phyloP scores from a whole-genome alignment of 345 rosid genomes.

The Isatis tinctoria region DNA sequence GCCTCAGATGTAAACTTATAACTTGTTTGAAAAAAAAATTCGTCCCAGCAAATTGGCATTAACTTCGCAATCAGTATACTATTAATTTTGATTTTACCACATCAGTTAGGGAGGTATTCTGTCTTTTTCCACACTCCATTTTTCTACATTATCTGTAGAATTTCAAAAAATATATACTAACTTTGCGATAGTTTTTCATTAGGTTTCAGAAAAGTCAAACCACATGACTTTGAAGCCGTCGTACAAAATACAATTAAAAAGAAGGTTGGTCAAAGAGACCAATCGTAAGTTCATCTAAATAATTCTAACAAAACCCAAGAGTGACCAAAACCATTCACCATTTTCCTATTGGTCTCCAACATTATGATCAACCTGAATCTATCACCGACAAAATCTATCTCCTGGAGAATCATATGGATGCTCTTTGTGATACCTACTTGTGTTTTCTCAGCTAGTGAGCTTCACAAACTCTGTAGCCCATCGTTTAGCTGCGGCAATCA shows the following conservation, averaged over 20 bases:
- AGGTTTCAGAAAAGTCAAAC: not conserved
- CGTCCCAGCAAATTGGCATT: not conserved
- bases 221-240: not conserved
- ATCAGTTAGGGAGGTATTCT: no score
- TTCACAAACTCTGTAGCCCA: not conserved
- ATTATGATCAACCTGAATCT: constrained; percentile 2
- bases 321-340: not conserved
- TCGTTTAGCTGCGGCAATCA: constrained; percentile 5
- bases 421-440: constrained; percentile 9
- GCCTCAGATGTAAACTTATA: not conserved
- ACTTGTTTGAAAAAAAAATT: not conserved
- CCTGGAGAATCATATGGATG: not conserved
- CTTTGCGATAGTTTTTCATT: not conserved
- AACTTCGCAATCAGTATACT: no score
- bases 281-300: constrained; percentile 4
- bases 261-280: not conserved
- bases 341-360: not conserved
- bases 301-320: constrained; percentile 13
- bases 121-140: not conserved
- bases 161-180: not conserved
- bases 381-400: not conserved
- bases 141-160: not conserved
- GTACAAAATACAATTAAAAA: not conserved
- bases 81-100: no score
- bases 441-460: constrained; percentile 15